These are phyloP conservation scores for Taxawa tesnikishii DNA, from an alignment of 2,329 filamentous ascomycete genomes.

Conservation along the genomic window DNA sequence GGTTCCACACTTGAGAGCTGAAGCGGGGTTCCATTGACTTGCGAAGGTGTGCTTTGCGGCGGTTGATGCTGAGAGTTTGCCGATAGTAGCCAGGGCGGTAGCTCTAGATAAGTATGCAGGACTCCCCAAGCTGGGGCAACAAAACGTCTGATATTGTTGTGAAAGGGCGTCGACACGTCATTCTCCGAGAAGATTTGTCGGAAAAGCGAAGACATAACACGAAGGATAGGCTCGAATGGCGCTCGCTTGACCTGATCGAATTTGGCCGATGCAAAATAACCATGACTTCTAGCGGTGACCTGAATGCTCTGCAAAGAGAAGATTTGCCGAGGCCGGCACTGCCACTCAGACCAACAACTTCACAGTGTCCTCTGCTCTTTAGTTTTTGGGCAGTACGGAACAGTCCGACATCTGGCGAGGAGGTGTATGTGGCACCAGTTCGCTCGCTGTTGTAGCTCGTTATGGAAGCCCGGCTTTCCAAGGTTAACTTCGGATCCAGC, in stretches of 20 bases:
- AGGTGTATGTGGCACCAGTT: slow-evolving; percentile 1
- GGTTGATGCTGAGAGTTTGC: slow-evolving; percentile 7
- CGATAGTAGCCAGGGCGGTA: slow-evolving; percentile 52
- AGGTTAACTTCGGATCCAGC: not conserved
- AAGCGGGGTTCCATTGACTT: not conserved
- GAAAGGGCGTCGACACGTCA: slow-evolving; percentile 49
- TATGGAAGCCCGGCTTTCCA: not conserved
- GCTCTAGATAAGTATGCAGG: slow-evolving; percentile 44
- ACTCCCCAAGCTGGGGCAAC: slow-evolving; percentile 46
- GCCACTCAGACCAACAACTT: slow-evolving; percentile 46
- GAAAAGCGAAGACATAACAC: slow-evolving; percentile 48
- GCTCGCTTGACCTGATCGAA: slow-evolving; percentile 47
- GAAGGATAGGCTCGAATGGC: slow-evolving; percentile 50
- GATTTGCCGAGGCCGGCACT: slow-evolving; percentile 48
- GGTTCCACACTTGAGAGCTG: slow-evolving; percentile 7
- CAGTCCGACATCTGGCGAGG: slow-evolving; percentile 9
- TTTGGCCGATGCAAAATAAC: slow-evolving; percentile 48
- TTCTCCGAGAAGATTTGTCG: slow-evolving; percentile 54
- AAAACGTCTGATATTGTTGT: slow-evolving; percentile 43
- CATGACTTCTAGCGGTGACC: slow-evolving; percentile 41
- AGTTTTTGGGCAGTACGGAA: slow-evolving; percentile 34
- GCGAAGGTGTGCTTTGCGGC: slow-evolving; percentile 1
- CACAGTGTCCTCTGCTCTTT: slow-evolving; percentile 43
- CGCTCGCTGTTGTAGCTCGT: slow-evolving; percentile 2
- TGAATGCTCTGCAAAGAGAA: slow-evolving; percentile 47